Conservation (phyloP, 345 rosid genomes). For the Triadica sebifera region DNA sequence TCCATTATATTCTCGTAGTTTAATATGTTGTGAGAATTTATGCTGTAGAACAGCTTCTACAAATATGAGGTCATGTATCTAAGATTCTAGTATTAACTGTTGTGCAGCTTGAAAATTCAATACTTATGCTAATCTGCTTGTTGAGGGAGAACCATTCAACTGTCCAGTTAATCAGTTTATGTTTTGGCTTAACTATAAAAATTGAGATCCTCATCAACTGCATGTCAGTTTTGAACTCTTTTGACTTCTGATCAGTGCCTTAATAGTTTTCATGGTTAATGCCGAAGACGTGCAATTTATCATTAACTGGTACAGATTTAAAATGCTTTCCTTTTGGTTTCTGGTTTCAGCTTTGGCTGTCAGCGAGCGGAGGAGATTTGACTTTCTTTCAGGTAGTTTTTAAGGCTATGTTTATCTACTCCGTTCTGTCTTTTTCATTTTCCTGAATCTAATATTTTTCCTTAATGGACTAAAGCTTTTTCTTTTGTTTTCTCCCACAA, state of each 20-base stretch:
- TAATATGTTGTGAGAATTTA: background rate
- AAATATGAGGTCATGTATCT: background rate
- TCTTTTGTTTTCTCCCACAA: background rate
- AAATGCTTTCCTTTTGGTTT: conserved; percentile 15
- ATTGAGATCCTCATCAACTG: background rate
- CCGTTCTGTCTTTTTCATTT: background rate
- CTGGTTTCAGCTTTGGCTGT: conserved; percentile 61
- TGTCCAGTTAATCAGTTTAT: background rate
- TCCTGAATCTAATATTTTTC: background rate
- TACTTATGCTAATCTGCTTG: background rate
- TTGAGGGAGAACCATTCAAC: background rate
- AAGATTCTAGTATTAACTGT: background rate
- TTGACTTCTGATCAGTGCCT: background rate
- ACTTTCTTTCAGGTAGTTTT: conserved; percentile 72
- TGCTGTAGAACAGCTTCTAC: no score
- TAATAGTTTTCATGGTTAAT: background rate
- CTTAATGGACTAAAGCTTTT: background rate
- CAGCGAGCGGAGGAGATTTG: conserved; percentile 50
- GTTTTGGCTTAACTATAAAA: background rate
- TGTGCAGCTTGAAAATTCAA: conserved; percentile 2
- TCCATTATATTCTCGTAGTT: background rate
- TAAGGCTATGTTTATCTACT: background rate
- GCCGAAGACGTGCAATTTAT: no score
- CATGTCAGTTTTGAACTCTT: background rate
- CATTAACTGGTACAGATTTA: background rate